phyloP scores from a whole-genome alignment of 768 basidiomycete species.

The Suillus spraguei region DNA sequence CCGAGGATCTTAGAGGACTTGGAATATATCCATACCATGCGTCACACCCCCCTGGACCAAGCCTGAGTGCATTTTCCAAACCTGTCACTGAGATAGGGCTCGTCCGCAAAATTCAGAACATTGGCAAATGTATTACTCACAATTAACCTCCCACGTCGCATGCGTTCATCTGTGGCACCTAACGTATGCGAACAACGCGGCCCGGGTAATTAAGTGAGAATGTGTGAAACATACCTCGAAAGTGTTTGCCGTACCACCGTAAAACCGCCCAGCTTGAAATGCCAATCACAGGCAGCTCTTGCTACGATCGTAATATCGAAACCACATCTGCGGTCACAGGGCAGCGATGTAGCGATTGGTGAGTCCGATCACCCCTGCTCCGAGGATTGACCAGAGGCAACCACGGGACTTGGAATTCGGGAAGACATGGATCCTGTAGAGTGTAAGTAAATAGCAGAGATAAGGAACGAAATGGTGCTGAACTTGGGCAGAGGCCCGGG shows the following conservation, averaged over 20 bases:
- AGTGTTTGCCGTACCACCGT: no score
- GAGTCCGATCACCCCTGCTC: slow-evolving; percentile 44
- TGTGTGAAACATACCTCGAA: not conserved
- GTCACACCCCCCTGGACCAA: slow-evolving; percentile 44
- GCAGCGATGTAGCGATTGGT: slow-evolving; percentile 38
- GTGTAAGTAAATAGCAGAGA: not conserved
- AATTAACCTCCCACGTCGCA: slow-evolving; percentile 44
- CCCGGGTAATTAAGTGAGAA: slow-evolving; percentile 29
- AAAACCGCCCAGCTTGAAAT: slow-evolving; percentile 52
- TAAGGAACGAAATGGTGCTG: not conserved
- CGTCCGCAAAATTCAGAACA: not conserved
- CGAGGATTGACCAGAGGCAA: slow-evolving; percentile 37
- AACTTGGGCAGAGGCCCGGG: not conserved
- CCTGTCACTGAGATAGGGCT: slow-evolving; percentile 38
- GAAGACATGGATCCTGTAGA: slow-evolving; percentile 16
- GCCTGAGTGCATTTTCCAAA: slow-evolving; percentile 51
- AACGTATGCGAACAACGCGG: slow-evolving; percentile 50
- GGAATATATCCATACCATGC: no score
- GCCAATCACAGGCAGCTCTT: slow-evolving; percentile 39
- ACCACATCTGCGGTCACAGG: slow-evolving; percentile 20
- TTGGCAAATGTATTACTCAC: slow-evolving; percentile 30
- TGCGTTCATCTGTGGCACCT: slow-evolving; percentile 35
- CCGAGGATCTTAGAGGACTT: slow-evolving; percentile 34
- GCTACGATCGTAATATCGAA: slow-evolving; percentile 35
- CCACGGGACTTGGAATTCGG: slow-evolving; percentile 12